Evolutionary conservation across 768 basidiomycete species (phyloP), one percentile per base, ranked within the genome.

Genomic region (Chalciporus piperatus): DNA sequence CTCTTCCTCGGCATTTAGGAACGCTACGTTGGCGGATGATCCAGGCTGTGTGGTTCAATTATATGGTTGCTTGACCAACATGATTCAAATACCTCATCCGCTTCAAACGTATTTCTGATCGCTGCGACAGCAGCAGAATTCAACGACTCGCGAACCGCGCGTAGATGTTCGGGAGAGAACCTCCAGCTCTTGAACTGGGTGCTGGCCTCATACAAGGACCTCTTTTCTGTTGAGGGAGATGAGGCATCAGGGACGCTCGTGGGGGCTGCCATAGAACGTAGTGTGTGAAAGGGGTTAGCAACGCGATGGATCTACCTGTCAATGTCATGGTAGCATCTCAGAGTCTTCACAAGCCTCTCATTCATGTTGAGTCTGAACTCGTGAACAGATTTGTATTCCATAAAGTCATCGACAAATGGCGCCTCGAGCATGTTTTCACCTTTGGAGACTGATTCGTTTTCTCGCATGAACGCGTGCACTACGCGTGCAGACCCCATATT

Each of bases 151-250:
- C 97, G 80, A 40, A 85, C 79, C 13, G 74, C 60, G 7, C 63
- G 71, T 4, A 99, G 79, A 48, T 81, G 74, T 41, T 84, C 78
- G 13, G 76, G 71, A 0, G 94, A 93, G 68, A 86, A 97, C 45
- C 94, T 75, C 97, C 97, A 99, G 65, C 94, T 84, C 49, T 76
- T 82, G 71, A 76, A 91, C 62, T 93, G 91, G 0, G 89, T 89
- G 59, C 88, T 89, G 37, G 76, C 80, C 61, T 92, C 82, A 59
- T 91, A 94, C 3, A 89, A 65, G 0, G 87, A 72, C 51, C 53
- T 71, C 40, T 50, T 63, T 45, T 19, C 43, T 28, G 44, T 12
- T 14, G 35, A 45, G 2, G 54, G 40, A 8, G 42, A 19, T 7
- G 45, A 20, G 10, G 9, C 13, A 11, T 43, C 42, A 35, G 42